These are phyloP conservation scores for Debaryomyces robertsiae DNA, from an alignment of 1,139 yeast species.

Conservation along the genomic window DNA sequence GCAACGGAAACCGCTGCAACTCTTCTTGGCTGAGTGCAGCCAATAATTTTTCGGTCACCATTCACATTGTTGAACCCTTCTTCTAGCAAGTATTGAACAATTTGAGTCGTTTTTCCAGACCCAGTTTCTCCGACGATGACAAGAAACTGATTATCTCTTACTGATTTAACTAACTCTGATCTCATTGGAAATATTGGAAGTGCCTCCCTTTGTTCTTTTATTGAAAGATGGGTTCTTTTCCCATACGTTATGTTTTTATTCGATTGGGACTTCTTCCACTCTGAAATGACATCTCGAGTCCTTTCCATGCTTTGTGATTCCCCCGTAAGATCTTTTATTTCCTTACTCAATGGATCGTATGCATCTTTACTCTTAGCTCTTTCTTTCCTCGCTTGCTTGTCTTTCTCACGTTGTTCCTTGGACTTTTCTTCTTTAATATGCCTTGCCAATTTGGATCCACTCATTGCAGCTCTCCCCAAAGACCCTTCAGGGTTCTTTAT, in stretches of 20 bases:
- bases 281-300: conserved; percentile 30
- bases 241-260: conserved; percentile 52
- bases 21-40: conserved; percentile 94
- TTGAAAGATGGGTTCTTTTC: conserved; percentile 51
- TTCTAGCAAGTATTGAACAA: conserved; percentile 86
- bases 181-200: conserved; percentile 77
- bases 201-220: conserved; percentile 65
- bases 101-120: conserved; percentile 94
- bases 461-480: conserved; percentile 70
- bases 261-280: conserved; percentile 54
- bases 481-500: conserved; percentile 80
- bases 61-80: conserved; percentile 66
- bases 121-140: conserved; percentile 75
- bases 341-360: conserved; percentile 45
- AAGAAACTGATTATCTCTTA: conserved; percentile 48
- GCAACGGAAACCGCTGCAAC: conserved; percentile 97
- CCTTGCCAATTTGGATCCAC: conserved; percentile 71
- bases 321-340: conserved; percentile 12
- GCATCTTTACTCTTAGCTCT: conserved; percentile 24
- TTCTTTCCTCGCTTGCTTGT: conserved; percentile 29
- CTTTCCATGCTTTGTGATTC: conserved; percentile 12
- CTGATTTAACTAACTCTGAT: conserved; percentile 54
- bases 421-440: conserved; percentile 64
- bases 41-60: conserved; percentile 51
- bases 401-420: conserved; percentile 52